Conservation (phyloP, 495 filamentous ascomycete genomes). For the Penicillium silybi region DNA sequence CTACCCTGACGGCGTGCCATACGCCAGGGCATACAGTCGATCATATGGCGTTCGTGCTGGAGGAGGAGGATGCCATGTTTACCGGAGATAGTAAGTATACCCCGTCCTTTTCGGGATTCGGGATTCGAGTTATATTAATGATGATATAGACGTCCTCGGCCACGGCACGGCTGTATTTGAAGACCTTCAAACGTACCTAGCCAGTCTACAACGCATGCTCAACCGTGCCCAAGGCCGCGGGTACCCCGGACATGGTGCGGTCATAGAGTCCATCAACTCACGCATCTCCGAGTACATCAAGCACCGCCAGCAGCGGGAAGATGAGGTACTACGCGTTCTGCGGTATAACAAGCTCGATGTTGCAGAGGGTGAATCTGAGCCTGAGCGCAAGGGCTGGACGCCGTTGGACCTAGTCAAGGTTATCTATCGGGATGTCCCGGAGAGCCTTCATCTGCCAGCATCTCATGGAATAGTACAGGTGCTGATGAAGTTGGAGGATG, state of each 20-base stretch:
- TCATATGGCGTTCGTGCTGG: slow-evolving; percentile 70
- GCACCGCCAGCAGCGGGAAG: slow-evolving; percentile 75
- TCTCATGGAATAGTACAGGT: slow-evolving; percentile 65
- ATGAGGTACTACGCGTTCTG: slow-evolving; percentile 72
- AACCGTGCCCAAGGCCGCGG: slow-evolving; percentile 60
- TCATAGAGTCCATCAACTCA: slow-evolving; percentile 59
- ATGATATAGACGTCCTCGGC: slow-evolving; percentile 65
- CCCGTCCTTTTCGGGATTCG: neutral
- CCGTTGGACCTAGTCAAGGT: slow-evolving; percentile 78
- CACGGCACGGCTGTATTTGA: slow-evolving; percentile 94
- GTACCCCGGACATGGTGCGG: slow-evolving; percentile 84
- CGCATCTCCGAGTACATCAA: slow-evolving; percentile 77
- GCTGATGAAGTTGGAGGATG: slow-evolving; percentile 62
- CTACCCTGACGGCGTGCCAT: slow-evolving; percentile 67
- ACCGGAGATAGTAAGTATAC: slow-evolving; percentile 70
- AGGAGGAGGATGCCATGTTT: slow-evolving; percentile 81
- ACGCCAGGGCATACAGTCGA: slow-evolving; percentile 86
- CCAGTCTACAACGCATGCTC: slow-evolving; percentile 69
- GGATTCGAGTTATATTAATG: neutral
- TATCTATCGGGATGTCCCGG: slow-evolving; percentile 76
- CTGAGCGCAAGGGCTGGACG: slow-evolving; percentile 49
- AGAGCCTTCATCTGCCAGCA: slow-evolving; percentile 69
- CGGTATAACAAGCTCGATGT: slow-evolving; percentile 34
- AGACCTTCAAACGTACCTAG: slow-evolving; percentile 68
- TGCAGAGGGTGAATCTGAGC: slow-evolving; percentile 29